phyloP scores from a whole-genome alignment of 306 rosid species.

The Prosopis cineraria region DNA sequence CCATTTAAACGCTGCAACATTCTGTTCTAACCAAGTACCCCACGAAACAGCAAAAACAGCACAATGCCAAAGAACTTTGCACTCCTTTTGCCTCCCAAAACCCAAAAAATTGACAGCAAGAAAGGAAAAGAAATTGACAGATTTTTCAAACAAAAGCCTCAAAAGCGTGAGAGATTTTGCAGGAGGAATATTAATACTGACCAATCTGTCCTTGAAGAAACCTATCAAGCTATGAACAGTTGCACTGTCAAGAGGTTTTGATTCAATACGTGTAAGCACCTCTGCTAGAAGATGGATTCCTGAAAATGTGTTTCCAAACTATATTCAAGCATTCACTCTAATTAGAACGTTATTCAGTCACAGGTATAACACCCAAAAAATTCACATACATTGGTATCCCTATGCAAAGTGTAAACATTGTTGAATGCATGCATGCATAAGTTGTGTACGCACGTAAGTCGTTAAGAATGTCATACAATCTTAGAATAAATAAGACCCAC shows the following conservation, averaged over 20 bases:
- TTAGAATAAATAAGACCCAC: slow-evolving; percentile 37
- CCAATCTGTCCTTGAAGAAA: slow-evolving; percentile 90
- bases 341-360: slow-evolving; percentile 25
- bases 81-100: neutral
- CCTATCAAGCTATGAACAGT: slow-evolving; percentile 74
- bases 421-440: neutral
- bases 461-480: neutral
- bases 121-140: neutral
- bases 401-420: slow-evolving; percentile 6
- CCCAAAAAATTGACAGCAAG: neutral
- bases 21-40: neutral
- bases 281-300: slow-evolving; percentile 92
- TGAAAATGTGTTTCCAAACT: slow-evolving; percentile 37
- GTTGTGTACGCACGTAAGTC: neutral
- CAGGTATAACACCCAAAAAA: neutral
- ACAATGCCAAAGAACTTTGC: neutral
- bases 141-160: slow-evolving; percentile 10
- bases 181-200: slow-evolving; percentile 51
- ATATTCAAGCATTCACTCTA: slow-evolving; percentile 22
- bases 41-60: neutral
- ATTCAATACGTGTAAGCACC: slow-evolving; percentile 57
- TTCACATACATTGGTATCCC: slow-evolving; percentile 19
- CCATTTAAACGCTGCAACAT: neutral
- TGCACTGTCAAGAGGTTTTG: slow-evolving; percentile 64
- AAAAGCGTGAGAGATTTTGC: slow-evolving; percentile 5